A percentile compares a stretch with the other conserved stretches of the same genome.
Conservation (phyloP, 768 basidiomycete genomes). For the Tephrocybe rancida region DNA sequence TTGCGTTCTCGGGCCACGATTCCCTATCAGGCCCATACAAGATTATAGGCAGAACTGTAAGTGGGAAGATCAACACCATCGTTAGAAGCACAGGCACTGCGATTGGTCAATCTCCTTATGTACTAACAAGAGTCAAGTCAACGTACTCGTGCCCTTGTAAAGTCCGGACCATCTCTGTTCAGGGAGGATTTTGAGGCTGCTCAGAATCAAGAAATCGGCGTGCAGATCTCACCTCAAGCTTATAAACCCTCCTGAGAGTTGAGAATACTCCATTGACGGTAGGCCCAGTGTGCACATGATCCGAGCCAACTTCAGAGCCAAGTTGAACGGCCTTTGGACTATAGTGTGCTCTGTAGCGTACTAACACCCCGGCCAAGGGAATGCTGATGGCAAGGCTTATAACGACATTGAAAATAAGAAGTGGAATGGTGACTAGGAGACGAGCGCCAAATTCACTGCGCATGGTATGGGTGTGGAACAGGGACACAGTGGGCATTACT, state of each 20-base stretch:
- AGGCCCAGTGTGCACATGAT: conserved; percentile 70
- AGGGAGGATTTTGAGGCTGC: conserved; percentile 13
- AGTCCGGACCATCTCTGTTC: conserved; percentile 64
- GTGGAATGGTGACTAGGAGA: not conserved
- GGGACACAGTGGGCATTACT: no score
- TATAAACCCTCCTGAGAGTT: conserved; percentile 70
- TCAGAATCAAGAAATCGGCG: not conserved
- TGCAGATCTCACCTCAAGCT: conserved; percentile 56
- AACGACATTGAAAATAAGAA: not conserved
- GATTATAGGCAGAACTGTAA: not conserved
- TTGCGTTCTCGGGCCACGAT: conserved; percentile 1
- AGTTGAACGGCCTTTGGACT: conserved; percentile 81
- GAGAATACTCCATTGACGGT: conserved; percentile 68
- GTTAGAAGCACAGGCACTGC: conserved; percentile 6
- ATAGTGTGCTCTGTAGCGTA: conserved; percentile 80
- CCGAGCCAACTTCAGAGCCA: conserved; percentile 58
- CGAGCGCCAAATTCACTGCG: not conserved
- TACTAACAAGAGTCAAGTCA: not conserved
- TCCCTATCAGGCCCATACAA: not conserved
- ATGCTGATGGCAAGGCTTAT: conserved; percentile 56
- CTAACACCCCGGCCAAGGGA: conserved; percentile 63
- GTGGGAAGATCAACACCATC: not conserved
- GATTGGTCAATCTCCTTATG: not conserved
- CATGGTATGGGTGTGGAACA: not conserved
- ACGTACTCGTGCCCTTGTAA: conserved; percentile 73